Base-by-base conservation (phyloP, 495 filamentous ascomycete genomes). In the Elaphomyces granulatus region DNA sequence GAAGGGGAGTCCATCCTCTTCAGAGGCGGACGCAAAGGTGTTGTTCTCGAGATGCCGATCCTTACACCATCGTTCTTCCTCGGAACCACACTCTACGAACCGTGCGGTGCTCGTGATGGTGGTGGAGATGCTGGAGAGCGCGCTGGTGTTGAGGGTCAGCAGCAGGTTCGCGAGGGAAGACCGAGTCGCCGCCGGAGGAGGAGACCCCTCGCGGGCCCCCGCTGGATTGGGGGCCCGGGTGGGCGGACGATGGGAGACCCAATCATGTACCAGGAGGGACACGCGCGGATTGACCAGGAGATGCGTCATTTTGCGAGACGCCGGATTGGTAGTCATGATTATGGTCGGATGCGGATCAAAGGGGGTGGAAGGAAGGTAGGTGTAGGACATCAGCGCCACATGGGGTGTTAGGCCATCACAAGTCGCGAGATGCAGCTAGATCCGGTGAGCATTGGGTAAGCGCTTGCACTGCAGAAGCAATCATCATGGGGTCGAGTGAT, bases 341-440 rank as follows among this genome's bases (percentile, higher is more conserved):
- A 94, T 87, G 40, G 77, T 77, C 15, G 83, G 85, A 39, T 70
- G 63, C 21, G 71, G 51, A 23, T 75, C 71, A 61, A 77, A 87
- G 14, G 86, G 83, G 4, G 83, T 83, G 0, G 72, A 75, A 14
- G 87, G 81, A 38, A 98, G 82, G 65, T 94, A 98, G 52, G 90
- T 95, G 67, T 95, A 98, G 64, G 93, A 94, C 90, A 98, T 98
- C 47, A 98, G 77, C 18, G 84, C 88, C 55, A 96, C 82, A 63
- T 98, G 90, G 12, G 90, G 90, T 49, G 74, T 72, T 55, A 88
- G 76, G 49, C 75, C 69, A 55, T 72, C 73, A 59, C 78, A 87
- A 41, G 90, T 98, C 46, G 90, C 87, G 20, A 98, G 78, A 58
- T 98, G 92, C 42, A 98, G 86, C 86, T 94, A 46, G 39, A 8